phyloP scores from a whole-genome alignment of 495 filamentous ascomycete genomes.

The Neurospora sp. region DNA sequence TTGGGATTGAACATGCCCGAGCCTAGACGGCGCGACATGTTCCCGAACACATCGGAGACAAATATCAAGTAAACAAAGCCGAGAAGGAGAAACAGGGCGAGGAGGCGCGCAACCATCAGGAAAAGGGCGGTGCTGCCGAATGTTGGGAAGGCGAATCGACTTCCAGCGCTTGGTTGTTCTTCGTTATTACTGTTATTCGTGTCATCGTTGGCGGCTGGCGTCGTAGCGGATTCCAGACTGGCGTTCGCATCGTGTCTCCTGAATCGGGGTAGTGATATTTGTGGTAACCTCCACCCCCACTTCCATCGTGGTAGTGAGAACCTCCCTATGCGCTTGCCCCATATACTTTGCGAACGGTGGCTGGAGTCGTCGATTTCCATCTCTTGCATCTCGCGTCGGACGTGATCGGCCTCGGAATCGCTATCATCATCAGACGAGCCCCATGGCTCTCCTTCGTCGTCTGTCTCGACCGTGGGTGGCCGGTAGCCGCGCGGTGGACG shows the following conservation, averaged over 20 bases:
- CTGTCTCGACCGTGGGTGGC: conserved; percentile 62
- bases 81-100: conserved; percentile 65
- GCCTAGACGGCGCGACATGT: conserved; percentile 40
- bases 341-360: conserved; percentile 31
- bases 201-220: conserved; percentile 4
- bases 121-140: conserved; percentile 22
- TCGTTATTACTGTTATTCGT: not conserved
- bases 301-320: conserved; percentile 29
- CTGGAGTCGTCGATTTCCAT: conserved; percentile 78
- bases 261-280: conserved; percentile 31
- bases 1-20: conserved; percentile 47
- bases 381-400: conserved; percentile 76
- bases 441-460: conserved; percentile 31
- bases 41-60: conserved; percentile 66
- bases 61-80: conserved; percentile 73
- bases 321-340: conserved; percentile 40
- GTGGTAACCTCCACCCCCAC: conserved; percentile 39
- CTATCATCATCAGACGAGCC: conserved; percentile 33
- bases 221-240: not conserved
- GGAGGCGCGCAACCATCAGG: conserved; percentile 52
- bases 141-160: conserved; percentile 13
- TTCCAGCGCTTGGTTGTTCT: not conserved
- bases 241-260: conserved; percentile 14
- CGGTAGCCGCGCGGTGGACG: conserved; percentile 47
- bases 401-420: conserved; percentile 40